A percentile compares a stretch with the other conserved stretches of the same genome.
Evolutionary conservation across 2,329 filamentous ascomycete species (phyloP).

Genomic region (Penicillium sp.): DNA sequence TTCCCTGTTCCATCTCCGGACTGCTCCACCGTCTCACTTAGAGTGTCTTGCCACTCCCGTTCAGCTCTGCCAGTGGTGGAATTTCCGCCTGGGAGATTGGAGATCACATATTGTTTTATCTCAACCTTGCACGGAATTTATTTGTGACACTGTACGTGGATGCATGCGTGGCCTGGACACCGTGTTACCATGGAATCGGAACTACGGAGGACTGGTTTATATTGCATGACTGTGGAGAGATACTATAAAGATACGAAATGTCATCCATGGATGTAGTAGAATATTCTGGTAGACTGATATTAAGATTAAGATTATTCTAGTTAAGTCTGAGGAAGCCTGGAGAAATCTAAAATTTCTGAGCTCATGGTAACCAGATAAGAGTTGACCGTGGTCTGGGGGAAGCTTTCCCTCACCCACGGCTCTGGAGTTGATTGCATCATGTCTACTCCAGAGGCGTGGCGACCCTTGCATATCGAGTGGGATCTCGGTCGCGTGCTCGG

Average conservation of each 20-base stretch:
- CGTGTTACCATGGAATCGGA: too few species aligned
- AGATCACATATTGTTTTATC: background rate
- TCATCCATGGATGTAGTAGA: too few species aligned
- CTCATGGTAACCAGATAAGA: background rate
- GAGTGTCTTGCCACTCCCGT: slow-evolving; percentile 17
- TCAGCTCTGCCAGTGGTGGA: background rate
- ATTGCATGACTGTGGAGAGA: too few species aligned
- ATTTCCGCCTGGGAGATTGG: background rate
- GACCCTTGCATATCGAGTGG: slow-evolving; percentile 7
- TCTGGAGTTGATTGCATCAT: slow-evolving; percentile 4
- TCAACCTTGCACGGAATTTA: background rate
- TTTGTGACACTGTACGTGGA: background rate
- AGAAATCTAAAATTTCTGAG: too few species aligned
- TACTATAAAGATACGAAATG: too few species aligned
- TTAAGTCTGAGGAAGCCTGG: background rate
- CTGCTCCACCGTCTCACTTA: slow-evolving; percentile 22
- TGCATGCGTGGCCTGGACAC: background rate
- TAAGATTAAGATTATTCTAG: slow-evolving; percentile 1
- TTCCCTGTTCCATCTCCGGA: slow-evolving; percentile 19
- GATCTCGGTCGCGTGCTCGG: slow-evolving; percentile 6
- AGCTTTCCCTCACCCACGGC: background rate
- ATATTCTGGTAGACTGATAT: background rate
- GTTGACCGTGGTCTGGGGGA: background rate
- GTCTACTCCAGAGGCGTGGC: background rate
- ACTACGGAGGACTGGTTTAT: too few species aligned